These are phyloP conservation scores for Sugiyamaella xylanicola DNA, from an alignment of 1,139 yeast genomes.

Conservation along the genomic window DNA sequence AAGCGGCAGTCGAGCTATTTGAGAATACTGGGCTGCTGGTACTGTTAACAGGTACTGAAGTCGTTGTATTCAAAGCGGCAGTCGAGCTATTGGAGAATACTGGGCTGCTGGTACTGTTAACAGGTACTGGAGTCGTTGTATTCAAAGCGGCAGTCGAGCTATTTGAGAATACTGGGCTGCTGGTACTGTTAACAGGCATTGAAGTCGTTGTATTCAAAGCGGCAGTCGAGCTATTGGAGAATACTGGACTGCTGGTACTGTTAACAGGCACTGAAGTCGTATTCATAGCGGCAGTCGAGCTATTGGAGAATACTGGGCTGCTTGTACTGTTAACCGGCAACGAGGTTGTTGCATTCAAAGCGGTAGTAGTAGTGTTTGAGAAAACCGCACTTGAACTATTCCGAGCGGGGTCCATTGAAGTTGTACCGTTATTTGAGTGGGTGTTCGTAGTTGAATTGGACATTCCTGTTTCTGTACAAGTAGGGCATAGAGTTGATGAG, in stretches of 20 bases:
- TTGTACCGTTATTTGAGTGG: too few species aligned
- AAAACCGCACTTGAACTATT: constrained; percentile 2
- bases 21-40: not conserved
- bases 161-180: not conserved
- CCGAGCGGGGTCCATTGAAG: not conserved
- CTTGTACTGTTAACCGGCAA: not conserved
- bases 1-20: not conserved
- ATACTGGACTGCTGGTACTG: not conserved
- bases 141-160: not conserved
- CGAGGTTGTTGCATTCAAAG: constrained; percentile 1
- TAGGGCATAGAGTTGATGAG: constrained; percentile 2
- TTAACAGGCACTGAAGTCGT: not conserved
- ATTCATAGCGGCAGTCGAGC: not conserved
- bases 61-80: constrained; percentile 1
- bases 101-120: not conserved
- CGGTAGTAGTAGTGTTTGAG: constrained; percentile 11
- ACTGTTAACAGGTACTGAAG: constrained; percentile 8
- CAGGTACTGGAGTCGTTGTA: not conserved
- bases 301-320: not conserved
- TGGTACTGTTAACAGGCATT: not conserved
- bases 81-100: not conserved
- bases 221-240: not conserved
- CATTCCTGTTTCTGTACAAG: constrained; percentile 7
- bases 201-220: not conserved
- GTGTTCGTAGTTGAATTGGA: not conserved